Conservation (phyloP, 2,329 filamentous ascomycete genomes). For the Ceratocystis eucalypticola region DNA sequence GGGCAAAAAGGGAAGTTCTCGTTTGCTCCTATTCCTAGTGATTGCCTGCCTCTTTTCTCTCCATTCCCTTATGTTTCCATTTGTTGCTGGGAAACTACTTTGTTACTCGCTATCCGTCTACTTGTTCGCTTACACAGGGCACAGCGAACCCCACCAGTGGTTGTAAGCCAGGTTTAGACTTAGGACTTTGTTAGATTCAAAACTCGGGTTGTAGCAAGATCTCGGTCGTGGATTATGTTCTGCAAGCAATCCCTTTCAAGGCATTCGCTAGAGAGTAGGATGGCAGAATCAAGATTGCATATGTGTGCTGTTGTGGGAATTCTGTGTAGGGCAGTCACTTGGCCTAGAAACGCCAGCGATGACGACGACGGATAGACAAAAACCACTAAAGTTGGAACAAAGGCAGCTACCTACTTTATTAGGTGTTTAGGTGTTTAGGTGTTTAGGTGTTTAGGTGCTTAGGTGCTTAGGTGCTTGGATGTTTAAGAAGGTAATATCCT, state of each 20-base stretch:
- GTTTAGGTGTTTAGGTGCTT: background rate
- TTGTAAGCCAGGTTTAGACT: background rate
- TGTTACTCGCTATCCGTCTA: background rate
- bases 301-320: background rate
- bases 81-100: background rate
- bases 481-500: constrained; percentile 10
- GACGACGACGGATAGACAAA: background rate
- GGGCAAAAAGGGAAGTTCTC: background rate
- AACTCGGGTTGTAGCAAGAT: background rate
- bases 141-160: background rate
- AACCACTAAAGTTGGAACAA: background rate
- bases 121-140: background rate
- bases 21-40: background rate
- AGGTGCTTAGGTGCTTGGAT: background rate
- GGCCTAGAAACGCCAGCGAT: background rate
- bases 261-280: background rate
- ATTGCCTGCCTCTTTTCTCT: background rate
- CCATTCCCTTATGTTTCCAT: background rate
- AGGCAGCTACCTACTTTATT: background rate
- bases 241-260: background rate
- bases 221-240: background rate
- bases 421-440: background rate
- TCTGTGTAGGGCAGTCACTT: background rate
- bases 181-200: background rate
- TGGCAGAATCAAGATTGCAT: no score